Base-by-base conservation (phyloP, 1,284 basidiomycete genomes). In the Vanrija pseudolonga region DNA sequence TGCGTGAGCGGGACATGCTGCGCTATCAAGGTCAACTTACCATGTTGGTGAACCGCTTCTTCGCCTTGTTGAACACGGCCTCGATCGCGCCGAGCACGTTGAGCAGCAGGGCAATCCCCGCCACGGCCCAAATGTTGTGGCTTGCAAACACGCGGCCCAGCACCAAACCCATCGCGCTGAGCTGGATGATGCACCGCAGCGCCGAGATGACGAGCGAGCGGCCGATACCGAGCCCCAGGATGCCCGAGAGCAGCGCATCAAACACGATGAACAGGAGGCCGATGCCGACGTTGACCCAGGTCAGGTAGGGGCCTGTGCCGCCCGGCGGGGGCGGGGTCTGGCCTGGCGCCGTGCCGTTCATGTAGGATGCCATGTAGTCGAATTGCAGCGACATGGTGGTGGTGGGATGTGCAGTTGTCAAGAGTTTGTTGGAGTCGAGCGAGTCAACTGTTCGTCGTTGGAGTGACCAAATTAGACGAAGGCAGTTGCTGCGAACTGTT, bases 141-240 rank as follows among this genome's bases (percentile, higher is more conserved):
- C 85, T 83, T 57, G 85, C 84, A 63, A 92, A 90, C 2, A 91
- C 86, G 37, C 80, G 80, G 61, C 87, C 83, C 32, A 92, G 74
- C 3, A 91, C 68, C 23, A 84, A 75, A 0, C 83, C 86, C 61
- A 91, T 86, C 12, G 89, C 70, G 15, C 82, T 82, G 24, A 93
- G 82, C 76, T 93, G 90, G 14, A 86, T 71, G 18, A 89, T 77
- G 68, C 90, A 93, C 72, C 90, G 78, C 26, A 84, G 52, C 0
- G 88, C 85, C 0, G 89, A 84, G 6, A 85, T 81, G 24, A 89
- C 63, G 40, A 91, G 81, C 4, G 85, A 84, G 4, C 79, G 72
- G 2, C 86, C 87, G 45, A 91, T 80, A 5, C 84, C 87, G 15
- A 92, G 81, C 2, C 83, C 79, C 52, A 90, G 81, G 2, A 78